A percentile compares a stretch with the other conserved stretches of the same genome.
These are phyloP conservation scores for Neonectria ditissima DNA, from an alignment of 2,329 filamentous ascomycete species.

Conservation along the genomic window DNA sequence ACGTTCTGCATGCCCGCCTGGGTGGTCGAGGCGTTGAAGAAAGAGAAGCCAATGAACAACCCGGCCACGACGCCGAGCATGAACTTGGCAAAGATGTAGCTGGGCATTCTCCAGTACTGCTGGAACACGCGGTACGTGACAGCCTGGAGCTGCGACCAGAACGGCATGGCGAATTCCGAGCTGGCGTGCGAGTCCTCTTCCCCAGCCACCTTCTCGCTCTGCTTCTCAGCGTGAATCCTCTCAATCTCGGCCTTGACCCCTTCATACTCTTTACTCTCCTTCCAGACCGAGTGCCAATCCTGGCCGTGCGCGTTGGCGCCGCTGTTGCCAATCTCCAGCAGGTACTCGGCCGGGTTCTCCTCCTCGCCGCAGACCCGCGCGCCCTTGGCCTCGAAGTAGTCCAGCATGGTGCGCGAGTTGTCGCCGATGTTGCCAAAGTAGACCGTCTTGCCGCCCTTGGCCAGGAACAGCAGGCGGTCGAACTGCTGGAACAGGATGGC, in stretches of 20 bases:
- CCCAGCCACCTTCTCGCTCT: conserved; percentile 29
- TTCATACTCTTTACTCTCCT: conserved; percentile 62
- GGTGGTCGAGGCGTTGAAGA: conserved; percentile 67
- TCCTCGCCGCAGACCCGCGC: conserved; percentile 68
- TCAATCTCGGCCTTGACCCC: conserved; percentile 72
- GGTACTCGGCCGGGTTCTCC: conserved; percentile 82
- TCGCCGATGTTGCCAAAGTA: conserved; percentile 77
- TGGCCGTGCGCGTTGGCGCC: conserved; percentile 52
- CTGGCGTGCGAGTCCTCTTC: conserved; percentile 46
- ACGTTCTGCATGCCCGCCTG: conserved; percentile 78
- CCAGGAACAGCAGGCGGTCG: conserved; percentile 73
- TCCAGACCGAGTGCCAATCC: conserved; percentile 79
- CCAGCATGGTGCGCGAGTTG: conserved; percentile 66
- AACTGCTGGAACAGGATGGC: conserved; percentile 67
- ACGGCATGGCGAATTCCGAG: conserved; percentile 83
- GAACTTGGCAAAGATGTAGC: conserved; percentile 81
- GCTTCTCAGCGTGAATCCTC: conserved; percentile 66
- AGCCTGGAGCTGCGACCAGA: conserved; percentile 71
- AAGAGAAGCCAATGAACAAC: conserved; percentile 81
- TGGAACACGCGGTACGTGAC: conserved; percentile 79
- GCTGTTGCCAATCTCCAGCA: conserved; percentile 68
- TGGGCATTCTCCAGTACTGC: conserved; percentile 85
- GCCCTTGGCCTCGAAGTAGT: conserved; percentile 75
- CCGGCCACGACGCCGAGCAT: conserved; percentile 68
- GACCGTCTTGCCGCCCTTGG: conserved; percentile 73